These are phyloP conservation scores for Suhomyces prunicola DNA, from an alignment of 805 yeast species.

Conservation along the genomic window DNA sequence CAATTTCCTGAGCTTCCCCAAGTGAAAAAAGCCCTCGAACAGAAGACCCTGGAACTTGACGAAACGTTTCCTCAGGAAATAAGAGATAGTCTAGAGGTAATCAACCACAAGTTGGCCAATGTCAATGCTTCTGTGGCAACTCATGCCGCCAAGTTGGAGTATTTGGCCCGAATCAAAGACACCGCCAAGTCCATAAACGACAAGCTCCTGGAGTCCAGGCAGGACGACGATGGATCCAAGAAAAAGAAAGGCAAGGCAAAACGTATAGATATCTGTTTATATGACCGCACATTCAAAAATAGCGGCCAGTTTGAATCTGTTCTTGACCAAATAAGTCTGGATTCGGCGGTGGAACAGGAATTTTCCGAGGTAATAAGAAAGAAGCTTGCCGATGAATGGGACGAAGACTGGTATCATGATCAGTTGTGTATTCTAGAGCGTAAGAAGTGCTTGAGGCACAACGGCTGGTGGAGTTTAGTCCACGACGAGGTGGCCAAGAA, in stretches of 20 bases:
- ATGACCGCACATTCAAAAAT: conserved; percentile 29
- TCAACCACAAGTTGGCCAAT: conserved; percentile 15
- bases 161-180: conserved; percentile 33
- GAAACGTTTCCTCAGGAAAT: conserved; percentile 17
- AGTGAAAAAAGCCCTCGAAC: conserved; percentile 23
- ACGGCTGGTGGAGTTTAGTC: conserved; percentile 45
- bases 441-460: conserved; percentile 55
- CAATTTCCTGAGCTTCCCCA: conserved; percentile 40
- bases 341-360: background rate
- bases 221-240: conserved; percentile 9
- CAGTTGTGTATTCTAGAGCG: conserved; percentile 50
- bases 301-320: background rate
- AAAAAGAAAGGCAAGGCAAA: conserved; percentile 23
- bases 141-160: conserved; percentile 15
- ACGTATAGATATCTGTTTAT: conserved; percentile 54
- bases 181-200: conserved; percentile 38
- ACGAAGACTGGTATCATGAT: conserved; percentile 12
- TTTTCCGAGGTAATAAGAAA: conserved; percentile 2
- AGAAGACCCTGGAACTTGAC: conserved; percentile 13
- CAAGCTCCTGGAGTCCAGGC: conserved; percentile 12
- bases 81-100: conserved; percentile 14
- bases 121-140: conserved; percentile 12
- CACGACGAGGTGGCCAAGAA: conserved; percentile 30
- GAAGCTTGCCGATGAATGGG: conserved; percentile 11
- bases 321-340: background rate